Conservation (phyloP, 2,329 filamentous ascomycete genomes). For the Pleoardoris graminearum region DNA sequence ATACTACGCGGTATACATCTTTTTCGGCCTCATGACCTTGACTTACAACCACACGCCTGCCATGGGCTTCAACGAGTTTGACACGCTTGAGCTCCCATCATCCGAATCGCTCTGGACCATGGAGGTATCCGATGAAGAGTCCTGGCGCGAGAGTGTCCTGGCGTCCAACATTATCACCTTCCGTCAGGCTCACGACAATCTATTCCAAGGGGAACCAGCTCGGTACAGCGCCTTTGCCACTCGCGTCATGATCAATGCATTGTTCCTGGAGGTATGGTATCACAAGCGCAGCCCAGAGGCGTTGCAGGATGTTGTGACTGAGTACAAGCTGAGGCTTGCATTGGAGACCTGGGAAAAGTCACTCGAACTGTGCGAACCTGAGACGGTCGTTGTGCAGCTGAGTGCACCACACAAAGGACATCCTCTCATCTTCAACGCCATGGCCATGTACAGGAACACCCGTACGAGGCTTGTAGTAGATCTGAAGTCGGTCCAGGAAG, state of each 20-base stretch:
- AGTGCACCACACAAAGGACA: conserved; percentile 95
- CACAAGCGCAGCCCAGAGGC: conserved; percentile 98
- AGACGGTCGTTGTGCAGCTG: conserved; percentile 83
- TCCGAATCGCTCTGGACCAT: conserved; percentile 95
- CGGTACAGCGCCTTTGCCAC: conserved; percentile 97
- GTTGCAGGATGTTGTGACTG: conserved; percentile 93
- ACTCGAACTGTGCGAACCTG: conserved; percentile 87
- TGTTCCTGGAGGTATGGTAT: conserved; percentile 98
- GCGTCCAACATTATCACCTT: conserved; percentile 79
- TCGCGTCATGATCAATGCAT: conserved; percentile 96
- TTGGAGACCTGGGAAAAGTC: conserved; percentile 99
- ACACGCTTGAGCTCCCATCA: conserved; percentile 87
- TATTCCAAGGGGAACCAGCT: conserved; percentile 89
- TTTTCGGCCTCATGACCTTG: conserved; percentile 92
- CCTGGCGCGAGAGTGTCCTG: conserved; percentile 80
- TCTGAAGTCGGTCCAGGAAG: conserved; percentile 93
- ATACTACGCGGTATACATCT: conserved; percentile 98
- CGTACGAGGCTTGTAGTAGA: conserved; percentile 91
- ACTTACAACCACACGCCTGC: conserved; percentile 98
- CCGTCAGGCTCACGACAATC: conserved; percentile 88
- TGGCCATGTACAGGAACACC: conserved; percentile 95
- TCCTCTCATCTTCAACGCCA: conserved; percentile 95
- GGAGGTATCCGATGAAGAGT: conserved; percentile 72
- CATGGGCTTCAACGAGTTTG: conserved; percentile 98
- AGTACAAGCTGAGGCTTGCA: conserved; percentile 94